A percentile compares a stretch with the other conserved stretches of the same genome.
Conservation (phyloP, 2,329 filamentous ascomycete genomes). For the Tolypocladium sp. region DNA sequence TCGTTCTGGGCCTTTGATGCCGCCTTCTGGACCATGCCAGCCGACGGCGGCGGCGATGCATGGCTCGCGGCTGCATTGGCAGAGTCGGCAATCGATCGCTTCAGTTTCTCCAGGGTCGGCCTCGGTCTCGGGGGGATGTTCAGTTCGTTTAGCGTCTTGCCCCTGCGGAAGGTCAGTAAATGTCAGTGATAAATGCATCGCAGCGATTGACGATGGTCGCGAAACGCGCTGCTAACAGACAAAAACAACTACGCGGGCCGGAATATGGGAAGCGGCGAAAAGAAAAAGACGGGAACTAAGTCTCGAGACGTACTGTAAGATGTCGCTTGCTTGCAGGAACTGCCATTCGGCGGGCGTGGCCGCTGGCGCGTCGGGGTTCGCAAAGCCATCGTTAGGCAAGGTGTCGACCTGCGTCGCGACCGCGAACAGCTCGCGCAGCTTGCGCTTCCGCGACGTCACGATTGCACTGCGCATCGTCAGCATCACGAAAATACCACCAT, state of each 20-base stretch:
- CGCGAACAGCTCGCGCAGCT: constrained; percentile 77
- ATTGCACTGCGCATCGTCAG: constrained; percentile 50
- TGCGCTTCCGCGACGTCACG: constrained; percentile 80
- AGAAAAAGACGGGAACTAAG: constrained; percentile 8
- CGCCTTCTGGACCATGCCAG: constrained; percentile 3
- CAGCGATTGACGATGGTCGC: not conserved
- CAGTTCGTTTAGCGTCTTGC: constrained; percentile 38
- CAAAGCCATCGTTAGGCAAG: constrained; percentile 49
- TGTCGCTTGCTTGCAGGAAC: constrained; percentile 48
- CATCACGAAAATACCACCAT: constrained; percentile 32
- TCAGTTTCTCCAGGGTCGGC: constrained; percentile 33
- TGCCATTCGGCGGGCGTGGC: constrained; percentile 41
- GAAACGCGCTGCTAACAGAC: constrained; percentile 4
- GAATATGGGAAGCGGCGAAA: constrained; percentile 9
- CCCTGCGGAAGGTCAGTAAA: constrained; percentile 18
- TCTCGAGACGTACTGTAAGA: constrained; percentile 44
- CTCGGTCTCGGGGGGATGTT: constrained; percentile 41
- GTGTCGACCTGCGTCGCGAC: constrained; percentile 62
- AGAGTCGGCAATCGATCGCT: constrained; percentile 24
- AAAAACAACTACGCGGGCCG: not conserved
- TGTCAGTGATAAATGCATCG: not conserved
- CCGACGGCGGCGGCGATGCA: constrained; percentile 4
- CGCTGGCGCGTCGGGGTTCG: constrained; percentile 46
- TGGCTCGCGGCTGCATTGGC: constrained; percentile 10
- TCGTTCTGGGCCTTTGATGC: constrained; percentile 5